Conservation (phyloP, 352 stramenopile genomes). For the Phytopythium cucurbitacearum region DNA sequence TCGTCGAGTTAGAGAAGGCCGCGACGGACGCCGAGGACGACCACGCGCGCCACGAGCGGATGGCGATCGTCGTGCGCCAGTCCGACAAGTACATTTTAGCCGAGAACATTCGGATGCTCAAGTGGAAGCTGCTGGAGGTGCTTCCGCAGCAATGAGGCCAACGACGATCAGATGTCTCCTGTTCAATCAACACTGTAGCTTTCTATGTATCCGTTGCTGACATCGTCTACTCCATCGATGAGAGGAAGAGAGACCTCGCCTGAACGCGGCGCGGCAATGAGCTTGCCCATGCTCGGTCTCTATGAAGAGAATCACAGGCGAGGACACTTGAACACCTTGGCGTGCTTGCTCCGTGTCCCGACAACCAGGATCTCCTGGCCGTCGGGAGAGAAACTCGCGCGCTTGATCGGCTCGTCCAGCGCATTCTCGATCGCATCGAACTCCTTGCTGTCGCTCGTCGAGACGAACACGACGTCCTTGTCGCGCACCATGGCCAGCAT, state of each 20-base stretch:
- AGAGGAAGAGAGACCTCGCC: not conserved
- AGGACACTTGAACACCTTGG: conserved; percentile 68
- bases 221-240: not conserved
- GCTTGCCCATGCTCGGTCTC: conserved; percentile 8
- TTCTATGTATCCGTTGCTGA: not conserved
- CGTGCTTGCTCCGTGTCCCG: conserved; percentile 55
- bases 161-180: not conserved
- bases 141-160: conserved; percentile 25
- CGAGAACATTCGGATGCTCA: conserved; percentile 65
- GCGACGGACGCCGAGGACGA: conserved; percentile 9
- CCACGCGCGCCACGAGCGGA: conserved; percentile 34
- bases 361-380: conserved; percentile 65
- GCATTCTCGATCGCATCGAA: conserved; percentile 46
- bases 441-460: conserved; percentile 40
- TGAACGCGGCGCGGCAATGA: not conserved
- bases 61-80: conserved; percentile 47
- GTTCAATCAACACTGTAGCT: too few species aligned
- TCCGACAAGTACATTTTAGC: conserved; percentile 63
- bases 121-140: conserved; percentile 61
- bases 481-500: conserved; percentile 51
- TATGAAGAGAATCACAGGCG: conserved; percentile 13
- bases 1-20: conserved; percentile 16
- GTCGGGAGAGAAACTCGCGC: conserved; percentile 50
- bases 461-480: conserved; percentile 58
- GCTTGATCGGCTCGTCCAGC: conserved; percentile 62